phyloP scores from a whole-genome alignment of 2,329 filamentous ascomycete genomes.

The Pyrenochaeta sp. region DNA sequence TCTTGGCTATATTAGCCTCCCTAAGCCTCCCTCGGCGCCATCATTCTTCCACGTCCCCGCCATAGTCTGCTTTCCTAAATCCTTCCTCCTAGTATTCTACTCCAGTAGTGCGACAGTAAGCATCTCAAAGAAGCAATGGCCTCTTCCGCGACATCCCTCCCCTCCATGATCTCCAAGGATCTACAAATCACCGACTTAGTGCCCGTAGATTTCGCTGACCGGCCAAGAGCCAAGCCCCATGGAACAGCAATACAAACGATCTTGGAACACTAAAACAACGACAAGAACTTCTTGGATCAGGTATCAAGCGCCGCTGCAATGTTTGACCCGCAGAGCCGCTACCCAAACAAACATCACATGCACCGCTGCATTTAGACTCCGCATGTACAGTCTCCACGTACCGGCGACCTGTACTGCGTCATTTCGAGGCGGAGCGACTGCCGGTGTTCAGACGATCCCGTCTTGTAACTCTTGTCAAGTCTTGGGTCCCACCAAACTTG shows the following conservation, averaged over 20 bases:
- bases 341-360: slow-evolving; percentile 5
- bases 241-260: slow-evolving; percentile 13
- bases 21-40: slow-evolving; percentile 9
- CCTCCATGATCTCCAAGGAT: slow-evolving; percentile 6
- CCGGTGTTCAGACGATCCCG: slow-evolving; percentile 6
- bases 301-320: slow-evolving; percentile 1
- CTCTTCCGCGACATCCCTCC: too few relatives aligned
- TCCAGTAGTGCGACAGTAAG: too few relatives aligned
- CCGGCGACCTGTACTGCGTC: slow-evolving; percentile 12
- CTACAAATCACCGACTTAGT: slow-evolving; percentile 7
- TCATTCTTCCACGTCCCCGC: slow-evolving; percentile 1
- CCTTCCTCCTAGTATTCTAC: not conserved
- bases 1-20: slow-evolving; percentile 11
- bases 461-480: slow-evolving; percentile 12
- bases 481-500: slow-evolving; percentile 1
- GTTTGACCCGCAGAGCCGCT: slow-evolving; percentile 4
- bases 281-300: not conserved
- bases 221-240: slow-evolving; percentile 28
- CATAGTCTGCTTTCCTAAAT: not conserved
- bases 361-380: not conserved
- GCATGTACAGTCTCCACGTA: slow-evolving; percentile 1
- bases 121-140: too few relatives aligned
- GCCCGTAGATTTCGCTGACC: slow-evolving; percentile 1
- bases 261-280: slow-evolving; percentile 10
- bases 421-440: slow-evolving; percentile 6